Base-by-base conservation (phyloP, 179 eudicot species). In the Carnegiea gigantea region DNA sequence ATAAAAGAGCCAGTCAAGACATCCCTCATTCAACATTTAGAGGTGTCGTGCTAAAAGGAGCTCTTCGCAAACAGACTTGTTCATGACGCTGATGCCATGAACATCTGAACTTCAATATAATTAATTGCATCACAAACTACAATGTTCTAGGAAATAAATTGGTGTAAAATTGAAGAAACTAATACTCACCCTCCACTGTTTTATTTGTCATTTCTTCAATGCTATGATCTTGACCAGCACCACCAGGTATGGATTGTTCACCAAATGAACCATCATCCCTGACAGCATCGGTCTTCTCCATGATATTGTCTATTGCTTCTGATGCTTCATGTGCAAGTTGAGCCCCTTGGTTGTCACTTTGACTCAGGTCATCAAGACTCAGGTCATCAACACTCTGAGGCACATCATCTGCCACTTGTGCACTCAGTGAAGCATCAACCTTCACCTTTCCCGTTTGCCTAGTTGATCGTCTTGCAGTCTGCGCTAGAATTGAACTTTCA, bases 141-240 rank as follows among this genome's bases (percentile, higher is more conserved):
- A 60, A 60, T 46, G 21, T 3, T 21, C 23, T 15, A 60, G 21
- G 59, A 44, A 26, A 59, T 30, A 74, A 3, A 21, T 44, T 8
- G 33, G 30, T 20, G 18, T 12, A 23, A 70, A 2, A 30, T 23
- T 44, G 6, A 13, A 40, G 2, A 51, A 80, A 28, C 6, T 28
- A 53, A 57, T 48, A 70, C 78, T 59, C 79, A 85, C 87, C 83
- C 68, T 76, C n/a, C 64, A 70, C 6, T 20, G 70, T 46, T 1
- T 51, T 11, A 4, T 40, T 82, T 60, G 20, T 82, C 75, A 10
- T 70, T 70, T 60, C 76, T 33, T 73, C 51, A 75, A 53, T 40
- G 33, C 65, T 28, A 20, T 28, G 9, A 36, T 36, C 73, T 49
- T 15, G 71, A 68, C 59, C 9, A 13, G 30, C 73, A 49, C 9